phyloP scores from a whole-genome alignment of 2,329 filamentous ascomycete species.

The Zymoseptoria tritici region DNA sequence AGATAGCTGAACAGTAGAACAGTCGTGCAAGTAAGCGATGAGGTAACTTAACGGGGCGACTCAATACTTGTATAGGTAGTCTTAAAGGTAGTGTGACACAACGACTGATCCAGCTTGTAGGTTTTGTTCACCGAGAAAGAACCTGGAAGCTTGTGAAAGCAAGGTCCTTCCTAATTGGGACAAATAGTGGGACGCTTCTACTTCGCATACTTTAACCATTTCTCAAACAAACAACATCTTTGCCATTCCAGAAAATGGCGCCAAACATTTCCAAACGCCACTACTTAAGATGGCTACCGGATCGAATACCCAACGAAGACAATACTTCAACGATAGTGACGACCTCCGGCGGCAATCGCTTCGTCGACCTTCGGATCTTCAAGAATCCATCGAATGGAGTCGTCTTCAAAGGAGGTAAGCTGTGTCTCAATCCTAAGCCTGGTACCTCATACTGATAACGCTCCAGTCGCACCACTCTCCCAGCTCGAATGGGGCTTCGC shows the following conservation, averaged over 20 bases:
- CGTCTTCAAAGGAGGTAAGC: slow-evolving; percentile 11
- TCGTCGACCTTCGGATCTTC: slow-evolving; percentile 54
- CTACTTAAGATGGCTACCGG: slow-evolving; percentile 53
- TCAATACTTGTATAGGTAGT: background rate
- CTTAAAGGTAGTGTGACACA: background rate
- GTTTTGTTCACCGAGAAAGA: background rate
- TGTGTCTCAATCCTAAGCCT: background rate
- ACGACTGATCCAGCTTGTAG: background rate
- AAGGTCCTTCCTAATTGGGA: background rate
- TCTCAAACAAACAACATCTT: background rate
- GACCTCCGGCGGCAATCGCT: slow-evolving; percentile 50
- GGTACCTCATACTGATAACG: slow-evolving; percentile 1
- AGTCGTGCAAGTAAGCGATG: background rate
- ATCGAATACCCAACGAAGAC: slow-evolving; percentile 9
- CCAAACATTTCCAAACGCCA: slow-evolving; percentile 49
- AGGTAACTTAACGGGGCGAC: background rate
- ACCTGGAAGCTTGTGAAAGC: background rate
- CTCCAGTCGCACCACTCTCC: slow-evolving; percentile 21
- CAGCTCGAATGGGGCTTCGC: slow-evolving; percentile 60
- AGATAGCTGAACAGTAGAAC: background rate
- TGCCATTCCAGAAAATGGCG: slow-evolving; percentile 12
- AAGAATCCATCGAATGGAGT: background rate
- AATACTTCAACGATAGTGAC: slow-evolving; percentile 46
- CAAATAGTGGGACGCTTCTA: background rate
- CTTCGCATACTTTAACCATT: background rate